Percentiles rank a stretch among this genome's conserved stretches.
phyloP scores from a whole-genome alignment of 2,329 filamentous ascomycete species.

The Pseudopyricularia javanii region DNA sequence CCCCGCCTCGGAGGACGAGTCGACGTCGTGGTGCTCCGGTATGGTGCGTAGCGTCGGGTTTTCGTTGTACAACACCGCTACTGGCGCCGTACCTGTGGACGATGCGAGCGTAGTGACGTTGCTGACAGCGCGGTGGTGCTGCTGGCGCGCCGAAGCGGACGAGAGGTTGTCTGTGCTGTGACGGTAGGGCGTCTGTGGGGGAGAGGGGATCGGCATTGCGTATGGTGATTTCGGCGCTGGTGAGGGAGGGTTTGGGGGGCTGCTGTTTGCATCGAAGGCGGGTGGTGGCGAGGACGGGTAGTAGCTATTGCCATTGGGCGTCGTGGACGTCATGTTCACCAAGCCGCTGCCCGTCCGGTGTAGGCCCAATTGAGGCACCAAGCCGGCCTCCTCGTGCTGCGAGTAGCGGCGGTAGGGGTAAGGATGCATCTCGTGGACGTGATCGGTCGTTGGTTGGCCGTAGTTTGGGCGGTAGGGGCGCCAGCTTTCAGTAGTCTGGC shows the following conservation, averaged over 20 bases:
- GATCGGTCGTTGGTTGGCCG: background rate
- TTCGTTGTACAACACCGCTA: background rate
- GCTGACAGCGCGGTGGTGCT: background rate
- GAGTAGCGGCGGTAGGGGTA: slow-evolving; percentile 1
- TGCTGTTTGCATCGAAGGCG: background rate
- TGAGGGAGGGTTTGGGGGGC: background rate
- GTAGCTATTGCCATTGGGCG: background rate
- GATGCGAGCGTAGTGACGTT: background rate
- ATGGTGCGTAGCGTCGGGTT: background rate
- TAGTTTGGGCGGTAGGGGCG: background rate
- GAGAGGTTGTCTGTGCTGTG: background rate
- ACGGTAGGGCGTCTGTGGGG: background rate
- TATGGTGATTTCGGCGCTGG: background rate
- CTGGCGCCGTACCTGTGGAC: background rate
- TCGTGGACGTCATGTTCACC: background rate
- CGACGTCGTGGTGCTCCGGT: background rate
- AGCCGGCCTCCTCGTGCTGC: background rate
- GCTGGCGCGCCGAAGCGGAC: background rate
- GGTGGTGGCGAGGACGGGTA: background rate
- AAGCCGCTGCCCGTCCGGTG: background rate
- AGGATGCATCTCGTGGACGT: slow-evolving; percentile 3
- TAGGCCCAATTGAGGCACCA: background rate
- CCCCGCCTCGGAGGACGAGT: background rate
- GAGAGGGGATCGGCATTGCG: background rate
- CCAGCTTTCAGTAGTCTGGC: background rate